Evolutionary conservation across 371 early-diverging fungal genomes (phyloP), one percentile per base, ranked within the genome.

Genomic region (Smittium mucronatum): DNA sequence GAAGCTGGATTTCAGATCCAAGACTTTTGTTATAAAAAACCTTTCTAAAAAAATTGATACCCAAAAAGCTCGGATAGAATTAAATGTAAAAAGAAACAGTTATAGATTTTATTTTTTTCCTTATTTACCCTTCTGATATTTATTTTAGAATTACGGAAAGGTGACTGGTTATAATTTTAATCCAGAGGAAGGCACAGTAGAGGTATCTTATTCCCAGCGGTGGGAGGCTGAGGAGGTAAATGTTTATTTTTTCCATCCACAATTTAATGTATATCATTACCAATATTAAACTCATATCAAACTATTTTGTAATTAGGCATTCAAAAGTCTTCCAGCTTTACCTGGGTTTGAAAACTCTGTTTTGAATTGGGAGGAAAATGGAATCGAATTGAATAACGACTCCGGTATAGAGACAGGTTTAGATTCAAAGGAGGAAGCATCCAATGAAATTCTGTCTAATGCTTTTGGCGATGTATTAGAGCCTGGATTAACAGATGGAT

Each of bases 211-310:
- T 65, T n/a, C n/a, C 32, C n/a, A 65, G 15, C 1, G 65, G 15
- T 65, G 65, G 65, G 65, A 65, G 34, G 63, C 63, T 61, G 63
- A 61, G 26, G 47, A 47, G 47, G 47, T 47, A 11, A 11, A 47
- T 47, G 5, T 11, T 47, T 47, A 47, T 11, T 47, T 47, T 47
- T n/a, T n/a, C n/a, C n/a, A n/a, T n/a, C n/a, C n/a, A n/a, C n/a
- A n/a, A n/a, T n/a, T n/a, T n/a, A n/a, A n/a, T n/a, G n/a, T n/a
- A n/a, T n/a, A n/a, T n/a, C n/a, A n/a, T n/a, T n/a, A n/a, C n/a
- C n/a, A n/a, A n/a, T n/a, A n/a, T n/a, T n/a, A n/a, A n/a, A n/a
- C n/a, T n/a, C n/a, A n/a, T n/a, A n/a, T n/a, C n/a, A n/a, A n/a
- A n/a, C n/a, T n/a, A n/a, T n/a, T n/a, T n/a, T n/a, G n/a, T n/a